These are phyloP conservation scores for Rhynchospora breviuscula DNA, from an alignment of 176 grass and related monocot genomes.

Conservation along the genomic window DNA sequence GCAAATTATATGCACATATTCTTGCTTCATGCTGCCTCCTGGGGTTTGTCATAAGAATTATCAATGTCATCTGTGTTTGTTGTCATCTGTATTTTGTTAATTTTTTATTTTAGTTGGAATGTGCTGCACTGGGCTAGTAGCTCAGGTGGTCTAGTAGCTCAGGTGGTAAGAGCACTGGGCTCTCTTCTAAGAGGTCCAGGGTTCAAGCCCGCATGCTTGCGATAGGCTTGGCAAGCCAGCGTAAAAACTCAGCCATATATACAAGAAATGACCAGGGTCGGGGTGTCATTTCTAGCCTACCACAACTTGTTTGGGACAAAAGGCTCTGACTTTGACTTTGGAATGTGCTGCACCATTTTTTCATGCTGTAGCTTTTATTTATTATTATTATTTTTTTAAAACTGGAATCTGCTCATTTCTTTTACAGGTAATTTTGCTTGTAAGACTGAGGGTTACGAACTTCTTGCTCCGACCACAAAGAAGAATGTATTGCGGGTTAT, in stretches of 20 bases:
- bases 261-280: too few relatives aligned
- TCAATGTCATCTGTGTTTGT: not conserved
- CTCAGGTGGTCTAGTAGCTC: too few relatives aligned
- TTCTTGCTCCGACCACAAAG: slow-evolving; percentile 69
- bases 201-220: too few relatives aligned
- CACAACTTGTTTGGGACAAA: too few relatives aligned
- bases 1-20: not conserved
- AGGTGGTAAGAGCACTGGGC: too few relatives aligned
- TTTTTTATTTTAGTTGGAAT: not conserved
- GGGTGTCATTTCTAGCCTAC: too few relatives aligned
- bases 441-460: slow-evolving; percentile 54
- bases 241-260: too few relatives aligned
- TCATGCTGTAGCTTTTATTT: not conserved
- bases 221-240: too few relatives aligned
- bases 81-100: not conserved
- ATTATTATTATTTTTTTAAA: not conserved
- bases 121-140: too few relatives aligned
- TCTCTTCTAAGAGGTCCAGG: too few relatives aligned
- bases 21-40: not conserved
- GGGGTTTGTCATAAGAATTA: not conserved
- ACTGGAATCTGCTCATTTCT: not conserved
- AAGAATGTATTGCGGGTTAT: slow-evolving; percentile 84
- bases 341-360: not conserved
- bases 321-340: too few relatives aligned
- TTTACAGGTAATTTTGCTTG: slow-evolving; percentile 34